phyloP scores from a whole-genome alignment of 495 filamentous ascomycete species.

The Neurospora intermedia region DNA sequence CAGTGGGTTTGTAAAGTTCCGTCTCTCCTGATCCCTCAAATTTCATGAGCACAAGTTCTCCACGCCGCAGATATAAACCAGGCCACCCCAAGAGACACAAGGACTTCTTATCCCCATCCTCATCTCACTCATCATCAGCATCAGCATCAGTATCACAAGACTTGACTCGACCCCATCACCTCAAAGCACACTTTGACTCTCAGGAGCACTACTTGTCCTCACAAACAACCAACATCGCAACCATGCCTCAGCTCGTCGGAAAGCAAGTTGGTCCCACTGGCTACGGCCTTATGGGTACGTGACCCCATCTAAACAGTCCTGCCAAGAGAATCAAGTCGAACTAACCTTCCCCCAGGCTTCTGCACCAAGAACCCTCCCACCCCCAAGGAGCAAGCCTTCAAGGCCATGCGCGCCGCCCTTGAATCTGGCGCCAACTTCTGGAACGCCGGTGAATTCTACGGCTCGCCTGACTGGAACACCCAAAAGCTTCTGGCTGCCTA shows the following conservation, averaged over 20 bases:
- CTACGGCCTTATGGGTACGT: constrained; percentile 41
- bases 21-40: not conserved
- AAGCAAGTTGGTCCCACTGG: constrained; percentile 41
- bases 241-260: constrained; percentile 33
- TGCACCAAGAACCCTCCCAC: not conserved
- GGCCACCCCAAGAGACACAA: not conserved
- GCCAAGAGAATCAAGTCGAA: not conserved
- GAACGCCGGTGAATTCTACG: constrained; percentile 76
- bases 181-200: not conserved
- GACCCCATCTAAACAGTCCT: not conserved
- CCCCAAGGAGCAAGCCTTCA: constrained; percentile 34
- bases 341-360: not conserved
- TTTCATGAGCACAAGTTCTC: not conserved
- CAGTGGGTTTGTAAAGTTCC: not conserved
- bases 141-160: not conserved
- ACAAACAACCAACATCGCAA: not conserved
- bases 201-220: not conserved
- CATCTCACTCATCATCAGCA: not conserved
- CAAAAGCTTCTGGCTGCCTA: constrained; percentile 51
- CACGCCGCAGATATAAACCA: not conserved
- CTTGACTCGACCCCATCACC: not conserved
- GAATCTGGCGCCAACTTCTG: constrained; percentile 55
- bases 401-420: constrained; percentile 55
- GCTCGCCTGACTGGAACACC: constrained; percentile 53
- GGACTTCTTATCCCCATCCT: not conserved